Evolutionary conservation across 164 flowering plant species (phyloP).

Genomic region (Saururus chinensis): DNA sequence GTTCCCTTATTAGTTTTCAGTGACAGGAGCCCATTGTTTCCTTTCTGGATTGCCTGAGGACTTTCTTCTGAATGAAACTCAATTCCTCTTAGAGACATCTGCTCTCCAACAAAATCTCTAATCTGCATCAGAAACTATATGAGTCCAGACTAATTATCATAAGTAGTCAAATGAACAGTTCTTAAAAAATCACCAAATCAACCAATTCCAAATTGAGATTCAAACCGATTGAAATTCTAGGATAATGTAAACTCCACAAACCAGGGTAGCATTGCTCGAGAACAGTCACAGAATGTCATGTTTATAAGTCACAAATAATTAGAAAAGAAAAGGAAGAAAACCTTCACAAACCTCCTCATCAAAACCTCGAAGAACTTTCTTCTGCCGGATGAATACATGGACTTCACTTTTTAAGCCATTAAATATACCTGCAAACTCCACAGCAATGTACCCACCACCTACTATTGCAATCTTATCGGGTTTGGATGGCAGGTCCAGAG

Average conservation of each 20-base stretch:
- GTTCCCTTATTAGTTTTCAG: constrained; percentile 86
- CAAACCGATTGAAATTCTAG: neutral
- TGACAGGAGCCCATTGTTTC: constrained; percentile 67
- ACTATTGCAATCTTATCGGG: constrained; percentile 87
- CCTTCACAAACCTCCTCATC: constrained; percentile 75
- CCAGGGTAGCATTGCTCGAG: no score
- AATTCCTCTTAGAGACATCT: constrained; percentile 84
- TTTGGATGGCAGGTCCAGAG: constrained; percentile 87
- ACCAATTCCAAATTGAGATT: neutral
- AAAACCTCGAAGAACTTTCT: constrained; percentile 83
- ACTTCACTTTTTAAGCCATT: constrained; percentile 86
- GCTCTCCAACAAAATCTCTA: constrained; percentile 89
- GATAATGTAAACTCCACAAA: neutral
- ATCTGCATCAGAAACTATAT: constrained; percentile 35
- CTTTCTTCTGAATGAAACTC: constrained; percentile 87
- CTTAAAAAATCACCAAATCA: no score
- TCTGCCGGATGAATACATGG: constrained; percentile 90
- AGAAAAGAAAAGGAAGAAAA: neutral
- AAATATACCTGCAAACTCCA: constrained; percentile 98
- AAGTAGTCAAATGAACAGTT: no score
- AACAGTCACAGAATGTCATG: no score
- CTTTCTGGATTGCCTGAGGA: constrained; percentile 68
- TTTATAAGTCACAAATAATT: no score
- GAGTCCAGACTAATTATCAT: neutral
- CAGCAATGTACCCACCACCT: constrained; percentile 95